Evolutionary conservation across 129 eudicot species (phyloP).

Genomic region (Scalesia atractyloides): DNA sequence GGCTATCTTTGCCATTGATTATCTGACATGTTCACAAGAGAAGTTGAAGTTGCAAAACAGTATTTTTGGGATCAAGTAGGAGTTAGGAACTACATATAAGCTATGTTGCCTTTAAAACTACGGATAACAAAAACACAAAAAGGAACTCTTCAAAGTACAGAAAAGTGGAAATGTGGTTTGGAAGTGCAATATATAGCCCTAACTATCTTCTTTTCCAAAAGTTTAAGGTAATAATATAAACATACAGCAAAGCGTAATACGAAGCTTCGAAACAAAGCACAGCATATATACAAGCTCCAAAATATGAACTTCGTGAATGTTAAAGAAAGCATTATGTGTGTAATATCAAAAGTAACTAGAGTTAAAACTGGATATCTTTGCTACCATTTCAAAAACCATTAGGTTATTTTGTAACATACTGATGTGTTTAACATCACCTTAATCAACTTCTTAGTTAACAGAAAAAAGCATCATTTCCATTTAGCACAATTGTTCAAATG

Average conservation of each 20-base stretch:
- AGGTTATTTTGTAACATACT: neutral
- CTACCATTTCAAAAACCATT: neutral
- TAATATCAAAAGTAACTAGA: neutral
- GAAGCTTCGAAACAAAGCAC: neutral
- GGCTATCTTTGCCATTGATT: constrained; percentile 62
- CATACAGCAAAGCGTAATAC: neutral
- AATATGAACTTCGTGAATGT: neutral
- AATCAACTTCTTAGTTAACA: constrained; percentile 11
- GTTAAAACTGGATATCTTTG: neutral
- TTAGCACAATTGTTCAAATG: neutral
- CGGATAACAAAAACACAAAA: neutral
- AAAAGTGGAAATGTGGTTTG: neutral
- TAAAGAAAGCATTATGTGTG: too few relatives aligned
- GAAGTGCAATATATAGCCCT: neutral
- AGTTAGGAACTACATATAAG: neutral
- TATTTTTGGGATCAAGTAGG: neutral
- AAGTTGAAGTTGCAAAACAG: constrained; percentile 1
- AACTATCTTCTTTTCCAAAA: neutral
- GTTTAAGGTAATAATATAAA: neutral
- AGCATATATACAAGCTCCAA: neutral
- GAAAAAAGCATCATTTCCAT: neutral
- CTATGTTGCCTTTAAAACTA: too few relatives aligned
- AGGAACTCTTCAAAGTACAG: neutral
- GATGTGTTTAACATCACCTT: neutral
- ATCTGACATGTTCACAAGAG: constrained; percentile 40